These are phyloP conservation scores for Trichodelitschia bisporula DNA, from an alignment of 495 filamentous ascomycete species.

Conservation along the genomic window DNA sequence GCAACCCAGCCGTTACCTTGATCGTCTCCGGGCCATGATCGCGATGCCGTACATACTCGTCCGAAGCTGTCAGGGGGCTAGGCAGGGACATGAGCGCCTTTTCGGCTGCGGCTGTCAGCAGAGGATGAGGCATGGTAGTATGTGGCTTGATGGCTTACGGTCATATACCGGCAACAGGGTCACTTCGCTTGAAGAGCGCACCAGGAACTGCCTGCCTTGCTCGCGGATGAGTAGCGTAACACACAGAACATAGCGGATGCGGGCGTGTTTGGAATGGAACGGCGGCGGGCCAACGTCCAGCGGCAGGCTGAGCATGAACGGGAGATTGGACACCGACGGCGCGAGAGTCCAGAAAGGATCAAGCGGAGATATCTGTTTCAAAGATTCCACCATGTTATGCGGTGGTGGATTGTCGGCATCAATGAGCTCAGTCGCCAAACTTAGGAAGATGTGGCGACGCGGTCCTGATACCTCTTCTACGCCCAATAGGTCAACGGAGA, in stretches of 20 bases:
- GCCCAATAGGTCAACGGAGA: constrained; percentile 26
- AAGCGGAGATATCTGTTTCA: constrained; percentile 9
- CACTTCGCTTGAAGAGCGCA: constrained; percentile 17
- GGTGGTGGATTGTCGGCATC: constrained; percentile 25
- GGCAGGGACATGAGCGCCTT: constrained; percentile 26
- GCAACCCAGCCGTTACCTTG: constrained; percentile 26
- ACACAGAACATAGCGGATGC: constrained; percentile 25
- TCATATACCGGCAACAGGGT: constrained; percentile 15
- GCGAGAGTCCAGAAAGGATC: constrained; percentile 23
- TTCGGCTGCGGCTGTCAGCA: constrained; percentile 22
- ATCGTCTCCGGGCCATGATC: constrained; percentile 17
- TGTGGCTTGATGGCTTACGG: constrained; percentile 8
- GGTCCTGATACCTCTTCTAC: constrained; percentile 21
- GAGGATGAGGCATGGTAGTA: constrained; percentile 12
- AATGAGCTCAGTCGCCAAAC: constrained; percentile 24
- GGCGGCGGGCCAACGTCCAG: constrained; percentile 29
- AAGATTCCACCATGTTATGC: constrained; percentile 20
- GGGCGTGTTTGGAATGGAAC: constrained; percentile 24
- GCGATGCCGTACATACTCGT: constrained; percentile 19
- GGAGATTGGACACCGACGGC: constrained; percentile 20
- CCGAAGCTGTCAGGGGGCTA: constrained; percentile 23
- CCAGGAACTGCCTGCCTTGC: constrained; percentile 17
- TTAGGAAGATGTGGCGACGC: constrained; percentile 22
- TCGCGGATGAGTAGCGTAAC: constrained; percentile 18
- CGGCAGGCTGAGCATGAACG: constrained; percentile 27